Base-by-base conservation (phyloP, 805 yeast genomes). In the Teunomyces funiuensis region DNA sequence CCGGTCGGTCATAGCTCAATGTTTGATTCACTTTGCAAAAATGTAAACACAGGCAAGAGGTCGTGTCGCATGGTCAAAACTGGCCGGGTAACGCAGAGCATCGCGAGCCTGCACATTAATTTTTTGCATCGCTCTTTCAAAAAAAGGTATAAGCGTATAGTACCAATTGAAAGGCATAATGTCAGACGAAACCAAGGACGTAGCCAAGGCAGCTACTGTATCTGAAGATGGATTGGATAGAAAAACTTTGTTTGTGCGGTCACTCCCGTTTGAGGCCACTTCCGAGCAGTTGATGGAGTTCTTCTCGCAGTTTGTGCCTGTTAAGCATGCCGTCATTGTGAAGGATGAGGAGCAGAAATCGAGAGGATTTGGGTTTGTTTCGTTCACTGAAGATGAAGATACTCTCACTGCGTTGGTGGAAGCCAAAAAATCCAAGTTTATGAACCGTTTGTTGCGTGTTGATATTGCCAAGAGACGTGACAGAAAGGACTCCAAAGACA, bases 281-380 rank as follows among this genome's bases (percentile, higher is more conserved):
- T 79, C 83, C 16, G 96, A 88, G 45, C 82, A 88, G 53, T 73
- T 93, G 30, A 76, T 91, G 1, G 87, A 85, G 51, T 89, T 76
- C 63, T 93, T 93, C 58, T 85, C 98, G 1, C 88, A 88, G 49
- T 84, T 89, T 66, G 91, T 88, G 4, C 99, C 99, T 5, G 95
- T 91, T 9, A 89, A 84, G 64, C 99, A 93, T 64, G 96, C 97
- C 2, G 90, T 89, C 33, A 77, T 93, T 30, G 98, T 93, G 13
- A 84, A 73, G 28, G 97, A 90, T 57, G 71, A 71, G 8, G 80
- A 83, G 26, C 79, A 85, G 41, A 74, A 83, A 33, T 88, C 97
- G 2, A 77, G 90, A 60, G 98, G 99, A 2, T 93, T 90, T 65
- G 99, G 99, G 3, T 93, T 93, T 63, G 99, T 89, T 11, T 83